Percentiles rank a stretch among this genome's conserved stretches.
Conservation (phyloP, 2,329 filamentous ascomycete species). For the Trichoderma sp. region DNA sequence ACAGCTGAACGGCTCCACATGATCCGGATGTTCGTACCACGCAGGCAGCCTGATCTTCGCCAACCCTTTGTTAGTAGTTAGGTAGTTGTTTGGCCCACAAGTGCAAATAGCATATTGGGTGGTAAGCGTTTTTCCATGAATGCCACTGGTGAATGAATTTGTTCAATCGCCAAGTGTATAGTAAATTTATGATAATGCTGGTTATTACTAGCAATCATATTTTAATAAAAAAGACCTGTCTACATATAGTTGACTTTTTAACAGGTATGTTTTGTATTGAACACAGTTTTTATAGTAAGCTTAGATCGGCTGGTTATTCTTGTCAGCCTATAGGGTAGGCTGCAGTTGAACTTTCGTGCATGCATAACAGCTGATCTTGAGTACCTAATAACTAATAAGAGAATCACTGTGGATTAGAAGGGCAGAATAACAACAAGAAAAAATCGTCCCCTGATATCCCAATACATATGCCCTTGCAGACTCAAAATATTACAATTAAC, state of each 20-base stretch:
- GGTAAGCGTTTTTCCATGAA: background rate
- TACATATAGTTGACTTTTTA: too few relatives aligned
- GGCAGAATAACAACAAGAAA: background rate
- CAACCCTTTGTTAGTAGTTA: background rate
- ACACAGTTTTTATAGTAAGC: too few relatives aligned
- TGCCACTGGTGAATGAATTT: background rate
- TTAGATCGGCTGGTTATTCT: too few relatives aligned
- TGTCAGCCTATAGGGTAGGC: too few relatives aligned
- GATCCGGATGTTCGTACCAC: background rate
- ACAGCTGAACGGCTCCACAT: background rate
- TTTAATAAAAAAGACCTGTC: too few relatives aligned
- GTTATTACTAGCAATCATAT: too few relatives aligned
- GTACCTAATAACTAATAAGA: too few relatives aligned
- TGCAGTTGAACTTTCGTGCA: too few relatives aligned
- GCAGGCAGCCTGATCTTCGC: background rate
- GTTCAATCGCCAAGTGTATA: background rate
- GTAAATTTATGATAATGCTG: too few relatives aligned
- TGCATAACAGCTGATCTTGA: too few relatives aligned
- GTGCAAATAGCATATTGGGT: background rate
- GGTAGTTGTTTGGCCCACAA: background rate
- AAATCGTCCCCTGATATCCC: background rate
- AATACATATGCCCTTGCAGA: background rate
- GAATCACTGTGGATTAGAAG: too few relatives aligned
- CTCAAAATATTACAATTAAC: background rate
- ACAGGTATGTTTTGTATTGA: too few relatives aligned